A percentile compares a stretch with the other conserved stretches of the same genome.
These are phyloP conservation scores for Babesia caballi DNA, from an alignment of 169 alveolate species.

Conservation along the genomic window DNA sequence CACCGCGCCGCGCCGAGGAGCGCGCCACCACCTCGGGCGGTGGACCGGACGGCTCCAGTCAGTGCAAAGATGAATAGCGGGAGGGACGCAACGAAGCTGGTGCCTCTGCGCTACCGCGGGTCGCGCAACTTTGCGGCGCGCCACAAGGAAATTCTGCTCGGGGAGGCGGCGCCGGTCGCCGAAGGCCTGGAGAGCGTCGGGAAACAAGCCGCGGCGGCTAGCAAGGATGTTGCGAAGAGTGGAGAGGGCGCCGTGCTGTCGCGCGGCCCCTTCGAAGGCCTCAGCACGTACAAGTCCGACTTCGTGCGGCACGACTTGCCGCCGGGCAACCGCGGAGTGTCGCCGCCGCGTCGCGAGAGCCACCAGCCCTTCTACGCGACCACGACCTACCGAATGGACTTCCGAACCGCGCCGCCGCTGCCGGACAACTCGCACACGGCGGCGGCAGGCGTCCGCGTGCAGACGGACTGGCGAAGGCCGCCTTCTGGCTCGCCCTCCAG, in stretches of 20 bases:
- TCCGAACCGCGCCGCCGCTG: not conserved
- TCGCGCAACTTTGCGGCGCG: conserved; percentile 5
- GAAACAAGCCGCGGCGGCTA: not conserved
- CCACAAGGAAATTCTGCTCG: conserved; percentile 5
- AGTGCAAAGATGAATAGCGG: not conserved
- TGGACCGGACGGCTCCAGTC: not conserved
- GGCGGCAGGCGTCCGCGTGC: not conserved
- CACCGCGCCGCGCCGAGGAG: not conserved
- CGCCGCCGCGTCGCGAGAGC: not conserved
- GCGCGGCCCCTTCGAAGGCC: not conserved
- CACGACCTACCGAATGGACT: conserved; percentile 46
- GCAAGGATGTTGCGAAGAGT: not conserved
- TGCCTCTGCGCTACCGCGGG: conserved; percentile 27
- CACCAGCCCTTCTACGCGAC: conserved; percentile 24
- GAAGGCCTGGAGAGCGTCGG: not conserved
- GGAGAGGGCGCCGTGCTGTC: not conserved
- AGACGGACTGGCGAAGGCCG: too few relatives aligned
- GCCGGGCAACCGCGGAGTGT: not conserved
- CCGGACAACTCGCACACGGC: not conserved
- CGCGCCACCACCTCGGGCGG: not conserved
- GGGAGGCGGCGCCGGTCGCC: not conserved
- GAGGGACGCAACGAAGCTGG: not conserved
- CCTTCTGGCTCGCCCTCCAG: too few relatives aligned
- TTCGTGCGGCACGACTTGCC: conserved; percentile 20
- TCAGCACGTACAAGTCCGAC: conserved; percentile 34